A percentile compares a stretch with the other conserved stretches of the same genome.
Conservation (phyloP, 306 rosid genomes). For the Abrus precatorius region DNA sequence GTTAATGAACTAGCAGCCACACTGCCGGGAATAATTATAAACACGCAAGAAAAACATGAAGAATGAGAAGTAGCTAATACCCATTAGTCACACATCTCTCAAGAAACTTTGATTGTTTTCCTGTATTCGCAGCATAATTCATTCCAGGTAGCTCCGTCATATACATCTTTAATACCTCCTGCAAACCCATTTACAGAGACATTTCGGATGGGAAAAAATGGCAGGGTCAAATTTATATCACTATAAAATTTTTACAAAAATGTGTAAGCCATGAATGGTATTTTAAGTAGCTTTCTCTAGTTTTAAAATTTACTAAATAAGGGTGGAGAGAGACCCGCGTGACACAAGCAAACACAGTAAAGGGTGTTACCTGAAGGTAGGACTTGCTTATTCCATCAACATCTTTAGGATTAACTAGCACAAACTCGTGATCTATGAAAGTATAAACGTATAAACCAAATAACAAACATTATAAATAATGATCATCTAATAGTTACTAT, state of each 20-base stretch:
- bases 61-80: conserved; percentile 50
- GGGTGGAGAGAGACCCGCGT: neutral
- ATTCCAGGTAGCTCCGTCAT: conserved; percentile 82
- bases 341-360: neutral
- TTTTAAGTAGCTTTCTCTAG: conserved; percentile 7
- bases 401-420: conserved; percentile 83
- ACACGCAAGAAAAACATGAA: conserved; percentile 25
- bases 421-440: conserved; percentile 56
- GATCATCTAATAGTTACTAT: conserved; percentile 6
- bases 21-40: conserved; percentile 22
- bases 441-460: conserved; percentile 21
- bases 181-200: conserved; percentile 43
- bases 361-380: conserved; percentile 71
- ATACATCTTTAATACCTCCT: conserved; percentile 81
- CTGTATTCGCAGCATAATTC: conserved; percentile 94
- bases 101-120: conserved; percentile 82
- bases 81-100: conserved; percentile 90
- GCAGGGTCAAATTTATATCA: neutral
- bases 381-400: conserved; percentile 53
- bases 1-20: neutral
- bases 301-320: neutral
- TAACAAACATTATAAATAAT: conserved; percentile 11
- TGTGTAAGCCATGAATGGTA: neutral
- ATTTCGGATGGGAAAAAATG: neutral
- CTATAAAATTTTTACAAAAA: neutral